Conservation (phyloP, 306 rosid genomes). For the Quercus aquifolioides region DNA sequence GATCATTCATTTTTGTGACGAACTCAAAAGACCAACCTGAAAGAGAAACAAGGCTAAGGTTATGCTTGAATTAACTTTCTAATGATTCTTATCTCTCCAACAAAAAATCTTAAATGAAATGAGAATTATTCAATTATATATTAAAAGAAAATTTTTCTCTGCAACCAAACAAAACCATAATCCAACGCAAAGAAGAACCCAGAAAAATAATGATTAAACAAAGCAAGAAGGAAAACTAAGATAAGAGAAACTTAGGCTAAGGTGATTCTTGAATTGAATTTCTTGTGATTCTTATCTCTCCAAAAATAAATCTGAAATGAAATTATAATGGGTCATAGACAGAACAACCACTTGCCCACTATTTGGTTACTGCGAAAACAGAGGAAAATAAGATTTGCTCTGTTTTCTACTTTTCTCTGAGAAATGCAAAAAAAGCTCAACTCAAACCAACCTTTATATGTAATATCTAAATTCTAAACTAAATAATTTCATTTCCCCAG, state of each 20-base stretch:
- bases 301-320: neutral
- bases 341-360: neutral
- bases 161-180: neutral
- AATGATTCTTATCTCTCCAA: neutral
- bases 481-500: neutral
- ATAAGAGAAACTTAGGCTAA: neutral
- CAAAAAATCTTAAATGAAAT: neutral
- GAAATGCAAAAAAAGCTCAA: neutral
- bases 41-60: neutral
- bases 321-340: neutral
- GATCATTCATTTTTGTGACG: slow-evolving; percentile 75
- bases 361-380: neutral
- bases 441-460: neutral
- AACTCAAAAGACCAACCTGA: slow-evolving; percentile 36
- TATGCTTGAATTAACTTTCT: neutral
- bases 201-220: neutral
- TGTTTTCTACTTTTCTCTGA: neutral
- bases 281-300: neutral
- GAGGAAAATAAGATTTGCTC: neutral
- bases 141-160: neutral
- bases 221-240: neutral
- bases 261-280: neutral
- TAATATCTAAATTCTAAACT: neutral
- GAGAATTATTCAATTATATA: neutral
- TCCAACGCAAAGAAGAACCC: neutral